These are phyloP conservation scores for Diplocarpon rosae DNA, from an alignment of 2,329 filamentous ascomycete species.

Conservation along the genomic window DNA sequence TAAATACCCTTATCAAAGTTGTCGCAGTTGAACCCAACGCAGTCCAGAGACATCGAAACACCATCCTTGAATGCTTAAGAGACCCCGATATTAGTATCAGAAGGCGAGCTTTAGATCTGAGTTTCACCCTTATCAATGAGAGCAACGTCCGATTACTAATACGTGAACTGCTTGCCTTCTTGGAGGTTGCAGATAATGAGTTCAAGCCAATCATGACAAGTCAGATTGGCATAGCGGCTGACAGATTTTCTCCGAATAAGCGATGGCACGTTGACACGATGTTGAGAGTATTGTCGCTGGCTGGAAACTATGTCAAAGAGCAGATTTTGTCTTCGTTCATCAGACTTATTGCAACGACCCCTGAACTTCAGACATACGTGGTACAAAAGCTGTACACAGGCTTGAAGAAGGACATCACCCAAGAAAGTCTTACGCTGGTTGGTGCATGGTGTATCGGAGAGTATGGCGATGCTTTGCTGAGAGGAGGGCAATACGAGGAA, in stretches of 20 bases:
- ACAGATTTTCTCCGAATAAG: constrained; percentile 93
- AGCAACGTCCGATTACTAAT: constrained; percentile 90
- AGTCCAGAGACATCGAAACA: constrained; percentile 93
- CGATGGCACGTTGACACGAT: constrained; percentile 98
- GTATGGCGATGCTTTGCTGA: constrained; percentile 82
- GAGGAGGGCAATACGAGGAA: constrained; percentile 85
- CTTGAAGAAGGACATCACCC: constrained; percentile 92
- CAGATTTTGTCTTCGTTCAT: constrained; percentile 96
- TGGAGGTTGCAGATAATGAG: constrained; percentile 95
- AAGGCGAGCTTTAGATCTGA: constrained; percentile 87
- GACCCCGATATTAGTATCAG: constrained; percentile 98
- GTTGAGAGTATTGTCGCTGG: constrained; percentile 82
- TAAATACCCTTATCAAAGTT: constrained; percentile 96
- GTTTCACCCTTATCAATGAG: constrained; percentile 97
- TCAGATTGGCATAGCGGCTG: constrained; percentile 93
- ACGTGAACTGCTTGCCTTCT: constrained; percentile 82
- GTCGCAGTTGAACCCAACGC: constrained; percentile 97
- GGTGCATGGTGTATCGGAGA: constrained; percentile 97
- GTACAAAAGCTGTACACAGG: constrained; percentile 89
- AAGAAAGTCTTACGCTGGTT: constrained; percentile 87
- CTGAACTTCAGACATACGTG: constrained; percentile 90
- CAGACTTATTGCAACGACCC: constrained; percentile 84
- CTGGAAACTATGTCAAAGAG: constrained; percentile 95
- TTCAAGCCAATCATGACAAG: constrained; percentile 98
- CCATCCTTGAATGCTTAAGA: constrained; percentile 87